These are phyloP conservation scores for sweet orange (Citrus sinensis) DNA, from an alignment of 345 rosid genomes.

Conservation along the genomic window DNA sequence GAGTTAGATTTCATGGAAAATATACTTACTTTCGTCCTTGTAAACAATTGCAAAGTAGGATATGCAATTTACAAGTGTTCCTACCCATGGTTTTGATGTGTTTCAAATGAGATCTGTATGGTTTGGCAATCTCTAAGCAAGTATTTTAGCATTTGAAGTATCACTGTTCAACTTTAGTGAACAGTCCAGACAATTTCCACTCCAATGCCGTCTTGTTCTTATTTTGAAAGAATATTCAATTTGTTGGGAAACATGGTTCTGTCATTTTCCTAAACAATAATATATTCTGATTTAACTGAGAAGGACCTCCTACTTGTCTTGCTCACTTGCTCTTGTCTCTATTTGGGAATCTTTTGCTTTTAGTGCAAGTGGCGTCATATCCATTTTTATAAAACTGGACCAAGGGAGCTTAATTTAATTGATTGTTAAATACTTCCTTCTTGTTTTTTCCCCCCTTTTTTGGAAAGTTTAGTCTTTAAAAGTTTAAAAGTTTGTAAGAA, in stretches of 20 bases:
- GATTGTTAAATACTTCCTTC: background rate
- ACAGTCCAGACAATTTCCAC: background rate
- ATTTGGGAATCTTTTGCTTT: background rate
- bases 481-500: background rate
- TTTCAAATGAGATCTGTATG: background rate
- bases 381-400: background rate
- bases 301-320: background rate
- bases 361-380: background rate
- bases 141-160: background rate
- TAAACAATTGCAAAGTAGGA: background rate
- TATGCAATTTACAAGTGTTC: background rate
- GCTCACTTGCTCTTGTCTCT: background rate
- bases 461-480: background rate
- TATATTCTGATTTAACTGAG: background rate
- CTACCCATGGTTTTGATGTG: background rate
- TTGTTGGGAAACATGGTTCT: background rate
- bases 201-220: background rate
- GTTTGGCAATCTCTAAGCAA: background rate
- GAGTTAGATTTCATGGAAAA: background rate
- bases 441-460: background rate
- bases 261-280: background rate
- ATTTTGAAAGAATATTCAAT: background rate
- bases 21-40: background rate
- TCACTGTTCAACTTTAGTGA: background rate
- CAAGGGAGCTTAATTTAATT: background rate